Base-by-base conservation (phyloP, 2,329 filamentous ascomycete genomes). In the Xylaria sp. region DNA sequence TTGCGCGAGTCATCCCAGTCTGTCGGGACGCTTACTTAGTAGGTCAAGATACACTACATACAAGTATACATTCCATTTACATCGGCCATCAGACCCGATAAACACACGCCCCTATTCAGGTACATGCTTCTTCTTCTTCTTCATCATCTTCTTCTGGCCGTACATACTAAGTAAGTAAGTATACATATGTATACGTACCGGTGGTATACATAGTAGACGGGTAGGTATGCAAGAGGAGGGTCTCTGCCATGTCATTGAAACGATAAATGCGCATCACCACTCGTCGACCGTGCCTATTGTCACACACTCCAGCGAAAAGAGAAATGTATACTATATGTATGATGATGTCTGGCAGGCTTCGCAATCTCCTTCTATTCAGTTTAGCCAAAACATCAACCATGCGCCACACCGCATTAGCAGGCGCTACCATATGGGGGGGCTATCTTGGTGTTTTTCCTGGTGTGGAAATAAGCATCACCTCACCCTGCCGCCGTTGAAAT, bases 1-100 rank as follows among this genome's bases (percentile, higher is more conserved):
- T 68, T 72, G 72, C 69, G 68, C 72, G 68, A 72, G 72, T 68
- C 71, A 74, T 72, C 71, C 72, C 72, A 74, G 68, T 69, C 67
- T 69, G 72, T 72, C 72, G 72, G 72, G 69, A 71, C 71, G 40
- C 62, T 61, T 10, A 16, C 42, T 40, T 40, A 5, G 6, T 37
- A 5, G 8, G 35, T 50, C 23, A 35, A 35, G 21, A 16, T 25
- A 48, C 61, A 69, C 47, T 42, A n/a, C 40, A 13, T 44, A 44
- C n/a, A 8, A 16, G 40, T 44, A 18, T 44, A n/a, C 40, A 18
- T 18, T 44, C 5, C 18, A 18, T 18, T 13, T 44, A 44, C 40
- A 18, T 44, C 40, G 40, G 40, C 16, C 40, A 32, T 40, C 60
- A 59, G 37, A 9, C 12, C 13, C 25, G 50, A 68, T 65, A 66